phyloP scores from a whole-genome alignment of 2,329 filamentous ascomycete genomes.

The Ophiostoma novo-ulmi region DNA sequence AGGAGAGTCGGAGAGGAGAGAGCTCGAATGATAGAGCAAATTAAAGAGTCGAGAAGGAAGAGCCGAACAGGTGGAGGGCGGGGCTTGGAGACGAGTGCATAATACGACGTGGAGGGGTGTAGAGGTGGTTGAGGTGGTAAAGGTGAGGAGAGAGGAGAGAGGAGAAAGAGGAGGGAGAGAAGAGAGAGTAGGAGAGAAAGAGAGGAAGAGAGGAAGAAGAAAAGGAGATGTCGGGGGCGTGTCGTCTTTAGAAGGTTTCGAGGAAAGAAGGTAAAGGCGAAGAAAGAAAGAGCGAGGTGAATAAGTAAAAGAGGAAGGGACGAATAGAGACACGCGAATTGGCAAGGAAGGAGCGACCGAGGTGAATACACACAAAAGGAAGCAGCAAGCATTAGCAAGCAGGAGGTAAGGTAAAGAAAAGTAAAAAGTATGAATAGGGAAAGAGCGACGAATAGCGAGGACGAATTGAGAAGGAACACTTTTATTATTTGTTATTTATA shows the following conservation, averaged over 20 bases:
- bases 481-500: no score
- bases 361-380: background rate
- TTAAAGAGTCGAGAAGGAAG: background rate
- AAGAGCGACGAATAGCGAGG: background rate
- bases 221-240: conserved; percentile 3
- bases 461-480: background rate
- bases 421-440: conserved; percentile 4
- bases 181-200: background rate
- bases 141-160: background rate
- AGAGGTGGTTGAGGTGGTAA: background rate
- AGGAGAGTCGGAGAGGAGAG: background rate
- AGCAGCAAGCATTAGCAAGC: background rate
- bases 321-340: conserved; percentile 12
- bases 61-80: conserved; percentile 12
- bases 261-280: conserved; percentile 21
- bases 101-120: conserved; percentile 14
- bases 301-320: background rate
- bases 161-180: background rate
- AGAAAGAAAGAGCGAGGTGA: background rate
- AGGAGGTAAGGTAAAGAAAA: background rate
- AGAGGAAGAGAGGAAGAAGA: background rate
- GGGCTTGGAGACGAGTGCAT: conserved; percentile 9
- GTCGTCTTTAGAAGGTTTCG: background rate
- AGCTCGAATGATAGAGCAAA: background rate
- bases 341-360: conserved; percentile 12